Conservation (phyloP, 345 rosid genomes). For the Draba incana region DNA sequence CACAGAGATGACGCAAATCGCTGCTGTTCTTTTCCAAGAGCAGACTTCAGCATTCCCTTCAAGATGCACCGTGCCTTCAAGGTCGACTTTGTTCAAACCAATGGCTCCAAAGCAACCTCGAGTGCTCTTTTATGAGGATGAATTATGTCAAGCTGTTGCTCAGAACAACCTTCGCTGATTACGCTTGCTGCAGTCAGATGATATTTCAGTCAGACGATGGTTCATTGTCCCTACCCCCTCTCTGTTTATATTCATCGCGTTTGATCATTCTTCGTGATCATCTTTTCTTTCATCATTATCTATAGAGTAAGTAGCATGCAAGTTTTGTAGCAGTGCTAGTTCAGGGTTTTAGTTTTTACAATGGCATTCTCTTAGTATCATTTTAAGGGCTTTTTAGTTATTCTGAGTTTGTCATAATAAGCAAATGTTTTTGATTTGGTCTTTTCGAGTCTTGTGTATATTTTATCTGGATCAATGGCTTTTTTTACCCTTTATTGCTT, state of each 20-base stretch:
- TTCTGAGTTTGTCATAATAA: conserved; percentile 32
- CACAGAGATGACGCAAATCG: conserved; percentile 76
- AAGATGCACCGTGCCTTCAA: conserved; percentile 79
- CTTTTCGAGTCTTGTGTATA: conserved; percentile 35
- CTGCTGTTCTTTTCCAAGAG: conserved; percentile 94
- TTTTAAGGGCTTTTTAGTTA: conserved; percentile 26
- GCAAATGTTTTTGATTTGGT: conserved; percentile 25
- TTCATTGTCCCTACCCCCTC: conserved; percentile 22
- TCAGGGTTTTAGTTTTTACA: conserved; percentile 43
- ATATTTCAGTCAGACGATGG: too few species aligned
- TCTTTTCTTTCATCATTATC: background rate
- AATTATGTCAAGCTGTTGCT: conserved; percentile 94
- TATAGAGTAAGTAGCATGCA: conserved; percentile 53
- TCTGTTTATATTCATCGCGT: conserved; percentile 57
- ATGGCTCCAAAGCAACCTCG: conserved; percentile 49
- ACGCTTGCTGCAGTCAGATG: conserved; percentile 4
- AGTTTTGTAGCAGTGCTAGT: conserved; percentile 62
- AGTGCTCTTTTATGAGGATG: conserved; percentile 90
- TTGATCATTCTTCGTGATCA: conserved; percentile 40
- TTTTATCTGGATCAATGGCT: conserved; percentile 17
- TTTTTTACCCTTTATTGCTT: background rate
- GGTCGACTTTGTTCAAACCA: conserved; percentile 67
- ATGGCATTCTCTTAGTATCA: conserved; percentile 29
- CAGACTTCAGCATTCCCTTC: conserved; percentile 66
- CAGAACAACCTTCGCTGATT: conserved; percentile 81